phyloP scores from a whole-genome alignment of 192 early-diverging fungal species.

The Umbelopsis sp. region DNA sequence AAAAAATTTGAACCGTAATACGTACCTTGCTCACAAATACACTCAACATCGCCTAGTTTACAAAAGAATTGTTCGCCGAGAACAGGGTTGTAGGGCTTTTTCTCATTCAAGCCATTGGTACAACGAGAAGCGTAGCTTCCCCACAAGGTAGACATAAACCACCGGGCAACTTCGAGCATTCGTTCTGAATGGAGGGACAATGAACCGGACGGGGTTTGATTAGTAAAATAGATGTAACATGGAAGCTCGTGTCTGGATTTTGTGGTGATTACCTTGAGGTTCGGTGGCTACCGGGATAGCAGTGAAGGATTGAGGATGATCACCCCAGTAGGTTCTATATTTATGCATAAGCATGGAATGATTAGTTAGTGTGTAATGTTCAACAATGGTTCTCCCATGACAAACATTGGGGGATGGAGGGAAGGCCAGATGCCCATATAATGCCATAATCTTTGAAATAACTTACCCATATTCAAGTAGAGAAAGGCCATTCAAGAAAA shows the following conservation, averaged over 20 bases:
- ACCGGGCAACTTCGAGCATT: constrained; percentile 67
- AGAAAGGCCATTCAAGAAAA: constrained; percentile 76
- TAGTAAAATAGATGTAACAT: too few relatives aligned
- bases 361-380: neutral
- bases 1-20: neutral
- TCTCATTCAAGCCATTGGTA: constrained; percentile 67
- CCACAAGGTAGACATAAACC: constrained; percentile 83
- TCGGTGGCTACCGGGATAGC: constrained; percentile 61
- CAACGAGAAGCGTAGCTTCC: constrained; percentile 76
- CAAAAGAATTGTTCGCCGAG: constrained; percentile 67
- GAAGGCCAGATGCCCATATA: too few relatives aligned
- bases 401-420: neutral
- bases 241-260: too few relatives aligned
- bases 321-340: constrained; percentile 41
- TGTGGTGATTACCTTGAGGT: constrained; percentile 27
- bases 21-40: constrained; percentile 62
- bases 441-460: neutral
- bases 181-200: constrained; percentile 46
- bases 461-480: constrained; percentile 75
- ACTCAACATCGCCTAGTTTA: constrained; percentile 54
- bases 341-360: neutral
- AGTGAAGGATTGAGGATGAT: constrained; percentile 52
- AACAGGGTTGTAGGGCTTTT: constrained; percentile 72
- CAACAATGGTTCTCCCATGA: neutral
- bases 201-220: too few relatives aligned